Percentiles rank a stretch among this genome's conserved stretches.
Evolutionary conservation across 2,329 filamentous ascomycete genomes (phyloP).

Genomic region (Sporothrix mexicana): DNA sequence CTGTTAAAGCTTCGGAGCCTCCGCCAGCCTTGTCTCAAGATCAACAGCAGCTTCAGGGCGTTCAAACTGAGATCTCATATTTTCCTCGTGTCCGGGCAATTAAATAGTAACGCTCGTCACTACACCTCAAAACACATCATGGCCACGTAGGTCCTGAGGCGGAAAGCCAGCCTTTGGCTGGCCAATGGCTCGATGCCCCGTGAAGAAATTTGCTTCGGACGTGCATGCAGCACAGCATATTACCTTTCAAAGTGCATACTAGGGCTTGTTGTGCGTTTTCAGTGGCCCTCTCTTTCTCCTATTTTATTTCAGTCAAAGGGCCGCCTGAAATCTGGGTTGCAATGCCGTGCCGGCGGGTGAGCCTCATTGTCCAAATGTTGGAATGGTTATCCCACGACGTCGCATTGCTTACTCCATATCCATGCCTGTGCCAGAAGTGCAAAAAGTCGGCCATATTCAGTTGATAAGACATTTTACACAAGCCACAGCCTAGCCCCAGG

Average conservation of each 20-base stretch:
- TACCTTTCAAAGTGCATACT: background rate
- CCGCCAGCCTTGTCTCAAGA: background rate
- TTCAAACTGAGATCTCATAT: background rate
- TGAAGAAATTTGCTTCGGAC: background rate
- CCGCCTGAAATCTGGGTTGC: conserved; percentile 22
- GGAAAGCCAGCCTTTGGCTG: background rate
- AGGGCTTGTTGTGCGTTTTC: background rate
- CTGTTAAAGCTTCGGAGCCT: too few relatives aligned
- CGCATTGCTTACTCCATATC: conserved; percentile 14
- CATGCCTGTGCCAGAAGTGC: conserved; percentile 1
- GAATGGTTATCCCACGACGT: background rate
- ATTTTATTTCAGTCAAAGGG: conserved; percentile 4
- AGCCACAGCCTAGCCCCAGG: background rate
- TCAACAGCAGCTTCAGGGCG: too few relatives aligned
- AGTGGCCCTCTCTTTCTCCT: background rate
- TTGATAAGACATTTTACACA: too few relatives aligned
- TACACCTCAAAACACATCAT: background rate
- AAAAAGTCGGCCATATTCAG: background rate
- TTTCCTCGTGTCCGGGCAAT: background rate
- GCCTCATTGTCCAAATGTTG: background rate
- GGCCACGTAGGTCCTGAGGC: background rate
- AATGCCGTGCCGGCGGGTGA: conserved; percentile 23
- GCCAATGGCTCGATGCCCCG: conserved; percentile 12
- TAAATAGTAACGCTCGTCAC: background rate
- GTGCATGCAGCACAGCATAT: conserved; percentile 6